Base-by-base conservation (phyloP, 2,329 filamentous ascomycete species). In the Leptodontidium sp. region DNA sequence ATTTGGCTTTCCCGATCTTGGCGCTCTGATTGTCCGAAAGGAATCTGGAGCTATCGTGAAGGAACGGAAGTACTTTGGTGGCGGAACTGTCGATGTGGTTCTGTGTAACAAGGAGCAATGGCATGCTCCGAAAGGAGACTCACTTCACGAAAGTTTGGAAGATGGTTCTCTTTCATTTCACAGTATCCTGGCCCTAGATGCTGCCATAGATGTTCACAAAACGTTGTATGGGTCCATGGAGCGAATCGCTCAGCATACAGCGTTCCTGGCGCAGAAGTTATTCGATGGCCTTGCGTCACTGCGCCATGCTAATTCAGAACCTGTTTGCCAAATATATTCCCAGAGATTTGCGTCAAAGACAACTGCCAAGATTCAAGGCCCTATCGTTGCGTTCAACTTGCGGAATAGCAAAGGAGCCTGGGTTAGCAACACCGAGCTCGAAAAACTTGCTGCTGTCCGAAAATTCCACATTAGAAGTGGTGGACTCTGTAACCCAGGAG, bases 1-100 rank as follows among this genome's bases (percentile, higher is more conserved):
- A n/a, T 98, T 98, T 79, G 95, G 96, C 1, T 98, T 98, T 72
- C 95, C 95, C 0, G 93, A 98, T 77, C 83, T 98, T 1, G 95
- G 95, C 1, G 94, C 90, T 1, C 81, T 99, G 68, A 89, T 98
- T 38, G 89, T 98, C 14, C 89, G 91, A 52, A 94, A 93, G 74
- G 84, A 87, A 40, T 87, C 92, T 14, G 88, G 87, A 7, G 79
- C 85, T 49, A 77, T 91, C 2, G 89, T 97, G 58, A 82, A 86
- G 40, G 83, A 84, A 52, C 88, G 93, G 69, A 89, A 83, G 70
- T 99, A 97, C 76, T 99, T 99, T 80, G 95, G 95, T 6, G 96
- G 95, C 7, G 96, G 96, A 3, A 98, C 95, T 0, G 95, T 98
- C 0, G 94, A 97, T 75, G 91, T 95, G 86, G 93, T 98, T 0